Evolutionary conservation across 2,329 filamentous ascomycete species (phyloP), one percentile per base, ranked within the genome.

Genomic region (Colletotrichum cereale): DNA sequence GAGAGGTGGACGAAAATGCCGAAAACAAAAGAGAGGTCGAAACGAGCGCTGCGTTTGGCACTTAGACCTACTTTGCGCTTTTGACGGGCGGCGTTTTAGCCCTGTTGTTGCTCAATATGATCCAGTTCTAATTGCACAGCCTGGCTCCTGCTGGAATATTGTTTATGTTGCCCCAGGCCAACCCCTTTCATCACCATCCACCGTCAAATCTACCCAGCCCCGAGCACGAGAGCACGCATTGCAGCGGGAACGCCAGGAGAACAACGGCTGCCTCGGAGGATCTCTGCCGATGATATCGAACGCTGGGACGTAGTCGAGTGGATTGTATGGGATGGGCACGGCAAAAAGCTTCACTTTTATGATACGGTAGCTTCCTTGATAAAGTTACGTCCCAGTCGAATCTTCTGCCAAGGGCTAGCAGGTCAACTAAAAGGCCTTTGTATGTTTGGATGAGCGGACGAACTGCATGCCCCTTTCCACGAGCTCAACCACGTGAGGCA

Each of bases 71-170:
- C 40, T 50, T 36, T 47, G 61, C 40, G 12, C 47, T 58, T 55
- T 55, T 62, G 16, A 40, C 60, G 34, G 42, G 52, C 50, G 55
- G 50, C 56, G 57, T 60, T 53, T 42, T 44, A 61, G 42, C 56
- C 50, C 57, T 44, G 48, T 61, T 57, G 40, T 34, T 48, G 16
- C 31, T 44, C 64, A 55, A 61, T 36, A 67, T 24, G 66, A 56
- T 50, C 29, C 34, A 38, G 29, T 57, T 34, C 16, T 62, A 57
- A 62, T 29, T 55, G 16, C 34, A 50, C 16, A 3, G 24, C 3
- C 12, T 14, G 7, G 29, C 18, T n/a, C 26, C 38, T 55, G 21
- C 21, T 12, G 11, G 8, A 31, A 24, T 11, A 40, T 2, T 42
- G 8, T 24, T 5, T 3, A 12, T 10, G 8, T 36, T 56, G 29